phyloP scores from a whole-genome alignment of 225 moss, liverwort and hornwort genomes.

The Thuidium tamariscinum region DNA sequence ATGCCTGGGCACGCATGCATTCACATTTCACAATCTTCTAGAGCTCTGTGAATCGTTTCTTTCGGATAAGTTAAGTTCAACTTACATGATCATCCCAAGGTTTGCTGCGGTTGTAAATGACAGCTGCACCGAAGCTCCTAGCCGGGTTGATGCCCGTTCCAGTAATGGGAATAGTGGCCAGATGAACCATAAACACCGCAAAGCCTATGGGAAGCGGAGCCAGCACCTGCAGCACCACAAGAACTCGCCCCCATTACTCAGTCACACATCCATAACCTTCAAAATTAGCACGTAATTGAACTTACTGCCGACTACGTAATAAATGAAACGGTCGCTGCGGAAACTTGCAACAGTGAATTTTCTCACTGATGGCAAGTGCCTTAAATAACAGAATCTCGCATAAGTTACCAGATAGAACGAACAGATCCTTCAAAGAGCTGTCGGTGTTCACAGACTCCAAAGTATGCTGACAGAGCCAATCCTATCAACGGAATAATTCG shows the following conservation, averaged over 20 bases:
- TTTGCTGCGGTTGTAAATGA: slow-evolving; percentile 38
- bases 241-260: background rate
- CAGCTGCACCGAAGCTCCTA: slow-evolving; percentile 46
- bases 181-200: slow-evolving; percentile 46
- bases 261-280: background rate
- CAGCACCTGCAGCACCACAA: slow-evolving; percentile 19
- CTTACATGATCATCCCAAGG: slow-evolving; percentile 45
- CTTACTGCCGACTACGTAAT: background rate
- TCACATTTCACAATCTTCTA: background rate
- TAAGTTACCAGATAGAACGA: too few relatives aligned
- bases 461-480: background rate
- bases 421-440: background rate
- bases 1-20: background rate
- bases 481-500: background rate
- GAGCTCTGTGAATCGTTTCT: background rate
- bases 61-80: background rate
- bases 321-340: background rate
- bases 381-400: background rate
- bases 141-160: slow-evolving; percentile 58
- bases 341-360: background rate
- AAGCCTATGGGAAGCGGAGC: slow-evolving; percentile 53
- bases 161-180: slow-evolving; percentile 50
- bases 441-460: background rate
- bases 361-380: background rate
- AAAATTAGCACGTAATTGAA: too few relatives aligned